Evolutionary conservation across 2,329 filamentous ascomycete genomes (phyloP).

Genomic region (Hortaea sp.): DNA sequence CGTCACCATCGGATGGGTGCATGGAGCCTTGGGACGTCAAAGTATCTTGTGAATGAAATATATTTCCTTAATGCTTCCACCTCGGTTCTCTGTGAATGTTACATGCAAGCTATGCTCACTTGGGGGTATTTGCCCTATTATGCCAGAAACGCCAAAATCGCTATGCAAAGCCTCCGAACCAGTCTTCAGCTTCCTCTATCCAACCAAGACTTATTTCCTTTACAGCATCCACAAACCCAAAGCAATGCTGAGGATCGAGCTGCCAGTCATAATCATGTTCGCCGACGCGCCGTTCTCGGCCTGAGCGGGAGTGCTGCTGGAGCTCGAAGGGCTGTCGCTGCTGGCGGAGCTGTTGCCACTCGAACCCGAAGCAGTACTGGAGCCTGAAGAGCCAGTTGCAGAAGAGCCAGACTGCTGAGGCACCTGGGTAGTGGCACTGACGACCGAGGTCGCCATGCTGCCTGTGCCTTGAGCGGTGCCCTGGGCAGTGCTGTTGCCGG

Average conservation of each 20-base stretch:
- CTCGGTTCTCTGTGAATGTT: too few species aligned
- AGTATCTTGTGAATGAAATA: too few species aligned
- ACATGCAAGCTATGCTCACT: too few species aligned
- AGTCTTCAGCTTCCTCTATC: neutral
- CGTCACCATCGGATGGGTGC: too few species aligned
- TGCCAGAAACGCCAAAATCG: neutral
- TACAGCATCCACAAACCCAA: conserved; percentile 14
- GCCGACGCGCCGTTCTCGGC: conserved; percentile 9
- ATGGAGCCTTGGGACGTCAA: too few species aligned
- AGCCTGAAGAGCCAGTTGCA: neutral
- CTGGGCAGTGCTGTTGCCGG: neutral
- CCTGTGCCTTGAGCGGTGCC: conserved; percentile 12
- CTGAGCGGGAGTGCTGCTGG: conserved; percentile 1
- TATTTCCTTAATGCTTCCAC: too few species aligned
- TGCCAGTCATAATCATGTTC: conserved; percentile 7
- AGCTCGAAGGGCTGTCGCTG: conserved; percentile 1
- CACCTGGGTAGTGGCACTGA: conserved; percentile 8
- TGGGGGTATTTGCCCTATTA: neutral
- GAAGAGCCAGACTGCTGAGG: conserved; percentile 5
- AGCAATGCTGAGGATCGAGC: conserved; percentile 16
- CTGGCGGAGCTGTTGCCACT: conserved; percentile 1
- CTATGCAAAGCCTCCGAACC: conserved; percentile 1
- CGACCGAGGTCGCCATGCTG: conserved; percentile 4
- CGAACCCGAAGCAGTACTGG: neutral
- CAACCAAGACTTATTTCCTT: neutral